These are phyloP conservation scores for Leccinum truebloodii DNA, from an alignment of 768 basidiomycete species.

Conservation along the genomic window DNA sequence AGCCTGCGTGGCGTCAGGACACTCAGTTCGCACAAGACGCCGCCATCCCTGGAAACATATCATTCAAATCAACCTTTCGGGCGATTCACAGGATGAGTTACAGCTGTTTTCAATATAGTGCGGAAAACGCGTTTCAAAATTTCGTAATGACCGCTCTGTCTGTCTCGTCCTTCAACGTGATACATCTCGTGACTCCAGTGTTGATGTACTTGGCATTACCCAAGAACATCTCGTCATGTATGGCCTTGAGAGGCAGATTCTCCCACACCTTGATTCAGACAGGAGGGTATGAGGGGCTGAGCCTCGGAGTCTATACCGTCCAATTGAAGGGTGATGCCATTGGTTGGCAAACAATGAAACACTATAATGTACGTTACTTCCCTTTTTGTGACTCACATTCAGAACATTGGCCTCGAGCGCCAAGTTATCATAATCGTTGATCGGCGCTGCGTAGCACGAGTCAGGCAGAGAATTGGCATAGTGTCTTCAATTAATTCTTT, in stretches of 20 bases:
- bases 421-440: not conserved
- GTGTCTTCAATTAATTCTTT: not conserved
- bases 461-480: too few species aligned
- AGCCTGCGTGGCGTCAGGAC: not conserved
- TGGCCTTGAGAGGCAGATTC: slow-evolving; percentile 29
- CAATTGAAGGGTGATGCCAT: slow-evolving; percentile 11
- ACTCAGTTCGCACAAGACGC: slow-evolving; percentile 25
- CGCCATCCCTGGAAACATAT: slow-evolving; percentile 14
- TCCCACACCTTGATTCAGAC: slow-evolving; percentile 30
- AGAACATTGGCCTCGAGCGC: not conserved
- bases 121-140: too few species aligned
- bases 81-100: slow-evolving; percentile 22
- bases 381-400: not conserved
- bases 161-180: slow-evolving; percentile 5
- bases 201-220: slow-evolving; percentile 27
- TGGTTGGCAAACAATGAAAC: not conserved
- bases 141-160: slow-evolving; percentile 15
- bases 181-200: slow-evolving; percentile 35
- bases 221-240: slow-evolving; percentile 20
- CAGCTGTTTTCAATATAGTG: too few species aligned
- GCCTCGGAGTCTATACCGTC: slow-evolving; percentile 35
- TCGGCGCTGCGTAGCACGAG: too few species aligned
- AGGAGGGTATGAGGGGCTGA: slow-evolving; percentile 34
- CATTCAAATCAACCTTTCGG: slow-evolving; percentile 32
- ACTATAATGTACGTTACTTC: slow-evolving; percentile 5